phyloP scores from a whole-genome alignment of 805 yeast species.

The Torulaspora microellipsoides region DNA sequence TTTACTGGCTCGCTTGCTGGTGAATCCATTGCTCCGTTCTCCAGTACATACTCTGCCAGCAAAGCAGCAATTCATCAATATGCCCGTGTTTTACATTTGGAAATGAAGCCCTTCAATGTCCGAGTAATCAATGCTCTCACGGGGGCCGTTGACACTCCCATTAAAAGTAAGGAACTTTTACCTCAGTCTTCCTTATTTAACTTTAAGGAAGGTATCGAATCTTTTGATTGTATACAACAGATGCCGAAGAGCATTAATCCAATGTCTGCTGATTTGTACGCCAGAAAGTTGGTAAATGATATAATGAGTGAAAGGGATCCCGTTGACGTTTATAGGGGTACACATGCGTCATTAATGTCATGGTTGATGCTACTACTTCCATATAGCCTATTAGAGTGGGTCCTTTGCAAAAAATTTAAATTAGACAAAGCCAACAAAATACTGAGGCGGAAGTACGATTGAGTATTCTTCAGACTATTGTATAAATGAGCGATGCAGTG shows the following conservation, averaged over 20 bases:
- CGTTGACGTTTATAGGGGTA: slow-evolving; percentile 57
- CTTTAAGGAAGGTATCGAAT: slow-evolving; percentile 45
- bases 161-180: slow-evolving; percentile 60
- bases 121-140: slow-evolving; percentile 65
- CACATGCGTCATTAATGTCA: slow-evolving; percentile 38
- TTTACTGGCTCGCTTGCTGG: slow-evolving; percentile 76
- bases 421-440: slow-evolving; percentile 34
- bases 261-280: slow-evolving; percentile 55
- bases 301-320: slow-evolving; percentile 37
- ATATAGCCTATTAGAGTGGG: slow-evolving; percentile 42
- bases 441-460: slow-evolving; percentile 20
- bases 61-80: slow-evolving; percentile 77
- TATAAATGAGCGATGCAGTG: too few relatives aligned
- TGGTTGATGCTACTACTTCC: slow-evolving; percentile 42
- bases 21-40: slow-evolving; percentile 64
- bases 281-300: slow-evolving; percentile 49
- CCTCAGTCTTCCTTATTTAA: slow-evolving; percentile 52
- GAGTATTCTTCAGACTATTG: too few relatives aligned
- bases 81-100: slow-evolving; percentile 57
- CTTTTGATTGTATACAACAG: slow-evolving; percentile 47
- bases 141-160: slow-evolving; percentile 70
- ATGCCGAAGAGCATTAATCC: slow-evolving; percentile 63
- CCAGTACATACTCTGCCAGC: slow-evolving; percentile 58
- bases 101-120: slow-evolving; percentile 68
- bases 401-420: slow-evolving; percentile 41